phyloP scores from a whole-genome alignment of 768 basidiomycete species.

The Lentinula raphanica region DNA sequence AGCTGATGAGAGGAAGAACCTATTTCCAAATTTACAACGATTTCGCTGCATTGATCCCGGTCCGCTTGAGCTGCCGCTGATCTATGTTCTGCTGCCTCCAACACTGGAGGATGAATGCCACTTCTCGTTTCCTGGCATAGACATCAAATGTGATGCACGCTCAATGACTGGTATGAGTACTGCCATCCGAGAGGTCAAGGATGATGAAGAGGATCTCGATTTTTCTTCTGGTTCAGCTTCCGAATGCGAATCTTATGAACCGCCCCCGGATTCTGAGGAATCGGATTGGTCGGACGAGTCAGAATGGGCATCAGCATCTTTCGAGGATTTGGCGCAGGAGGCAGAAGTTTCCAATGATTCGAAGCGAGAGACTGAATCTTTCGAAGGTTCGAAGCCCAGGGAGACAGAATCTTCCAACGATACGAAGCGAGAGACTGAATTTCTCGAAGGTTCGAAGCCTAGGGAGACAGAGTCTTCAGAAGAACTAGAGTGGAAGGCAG shows the following conservation, averaged over 20 bases:
- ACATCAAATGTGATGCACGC: background rate
- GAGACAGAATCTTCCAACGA: too few relatives aligned
- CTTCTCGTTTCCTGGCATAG: background rate
- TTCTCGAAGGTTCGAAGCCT: too few relatives aligned
- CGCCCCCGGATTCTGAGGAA: background rate
- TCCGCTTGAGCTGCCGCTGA: background rate
- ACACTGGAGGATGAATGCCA: background rate
- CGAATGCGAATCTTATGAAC: background rate
- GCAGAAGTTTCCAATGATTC: too few relatives aligned
- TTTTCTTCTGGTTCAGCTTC: background rate
- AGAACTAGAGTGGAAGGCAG: background rate
- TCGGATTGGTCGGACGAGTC: background rate
- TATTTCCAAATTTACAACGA: background rate
- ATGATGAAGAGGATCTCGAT: background rate
- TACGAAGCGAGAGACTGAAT: too few relatives aligned
- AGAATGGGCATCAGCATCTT: background rate
- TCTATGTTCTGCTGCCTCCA: background rate
- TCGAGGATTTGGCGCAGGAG: too few relatives aligned
- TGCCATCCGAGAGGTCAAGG: background rate
- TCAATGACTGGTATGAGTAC: background rate
- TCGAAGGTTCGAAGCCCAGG: too few relatives aligned
- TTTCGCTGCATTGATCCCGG: background rate
- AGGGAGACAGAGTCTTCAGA: too few relatives aligned
- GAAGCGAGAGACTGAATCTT: too few relatives aligned
- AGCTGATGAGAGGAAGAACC: background rate